Evolutionary conservation across 2,329 filamentous ascomycete species (phyloP).

Genomic region (Phialophora chinensis): DNA sequence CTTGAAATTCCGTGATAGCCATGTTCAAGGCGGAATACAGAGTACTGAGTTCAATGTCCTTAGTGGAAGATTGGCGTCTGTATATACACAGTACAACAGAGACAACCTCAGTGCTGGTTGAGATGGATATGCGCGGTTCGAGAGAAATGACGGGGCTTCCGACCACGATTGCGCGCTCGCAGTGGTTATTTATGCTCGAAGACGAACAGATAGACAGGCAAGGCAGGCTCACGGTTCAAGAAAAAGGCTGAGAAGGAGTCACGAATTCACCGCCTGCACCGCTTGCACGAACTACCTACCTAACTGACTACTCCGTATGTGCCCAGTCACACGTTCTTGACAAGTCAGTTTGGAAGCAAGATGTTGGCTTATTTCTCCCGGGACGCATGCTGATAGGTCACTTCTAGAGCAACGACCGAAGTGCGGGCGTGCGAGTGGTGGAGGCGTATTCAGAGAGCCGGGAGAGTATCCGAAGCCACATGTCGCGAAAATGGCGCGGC

Average conservation of each 20-base stretch:
- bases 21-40: neutral
- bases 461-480: neutral
- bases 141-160: neutral
- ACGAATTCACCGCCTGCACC: neutral
- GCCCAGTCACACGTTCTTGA: neutral
- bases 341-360: neutral
- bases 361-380: neutral
- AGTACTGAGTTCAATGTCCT: neutral
- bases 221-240: neutral
- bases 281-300: neutral
- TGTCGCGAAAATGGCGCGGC: constrained; percentile 1
- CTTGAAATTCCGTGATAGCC: constrained; percentile 36
- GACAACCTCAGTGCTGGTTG: neutral
- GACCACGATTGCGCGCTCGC: neutral
- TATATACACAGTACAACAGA: neutral
- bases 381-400: constrained; percentile 21
- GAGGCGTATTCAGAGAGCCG: neutral
- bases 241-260: neutral
- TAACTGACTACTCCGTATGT: neutral
- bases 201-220: neutral
- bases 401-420: constrained; percentile 21
- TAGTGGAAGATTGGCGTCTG: neutral
- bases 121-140: neutral
- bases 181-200: neutral
- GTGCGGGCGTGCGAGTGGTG: neutral